Evolutionary conservation across 2,329 filamentous ascomycete genomes (phyloP), one percentile per base, ranked within the genome.

Genomic region (Kalmusia sp.): DNA sequence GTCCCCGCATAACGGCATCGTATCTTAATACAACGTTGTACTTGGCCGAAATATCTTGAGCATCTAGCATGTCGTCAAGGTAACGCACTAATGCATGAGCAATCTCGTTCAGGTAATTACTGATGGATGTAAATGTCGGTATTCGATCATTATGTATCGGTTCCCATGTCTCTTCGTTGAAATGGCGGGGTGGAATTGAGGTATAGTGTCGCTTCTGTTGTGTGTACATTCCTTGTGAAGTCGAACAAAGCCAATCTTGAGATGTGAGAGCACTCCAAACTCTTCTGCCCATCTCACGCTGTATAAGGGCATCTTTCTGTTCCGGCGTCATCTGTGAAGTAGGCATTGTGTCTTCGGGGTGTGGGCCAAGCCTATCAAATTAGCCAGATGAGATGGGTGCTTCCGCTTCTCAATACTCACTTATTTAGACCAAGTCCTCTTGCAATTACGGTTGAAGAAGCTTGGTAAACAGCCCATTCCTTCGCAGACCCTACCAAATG

Each of bases 401-500:
- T 8, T 11, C 7, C 25, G 19, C 9, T 7, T 8, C 9, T 25
- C 6, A 54, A 52, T 14, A 45, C 52, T 44, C 50, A 62, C 59
- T 48, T 63, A 48, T 83, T 79, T 3, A 83, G 64, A 0, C 78
- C 79, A 0, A 83, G 67, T 1, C 76, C 75, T 61, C 80, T 78
- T 2, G 79, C 79, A 37, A 83, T 80, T 6, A 79, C 72, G 5
- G 78, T 66, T 2, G 76, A 79, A 1, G 78, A 73, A 2, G 76
- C 77, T 7, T 81, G 70, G 17, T 79, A 70, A 1, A 80, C 76
- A 3, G 73, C 76, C 53, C 80, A 79, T 35, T 76, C 77, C 55
- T 80, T 80, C 6, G 78, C 78, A 21, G 76, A 77, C 1, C 80
- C 80, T 1, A 82, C 70, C 14, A 80, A 65, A 62, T 83, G 80